Evolutionary conservation across 129 eudicot genomes (phyloP), one percentile per base, ranked within the genome.

Genomic region (Centrapalus pauciflorus): DNA sequence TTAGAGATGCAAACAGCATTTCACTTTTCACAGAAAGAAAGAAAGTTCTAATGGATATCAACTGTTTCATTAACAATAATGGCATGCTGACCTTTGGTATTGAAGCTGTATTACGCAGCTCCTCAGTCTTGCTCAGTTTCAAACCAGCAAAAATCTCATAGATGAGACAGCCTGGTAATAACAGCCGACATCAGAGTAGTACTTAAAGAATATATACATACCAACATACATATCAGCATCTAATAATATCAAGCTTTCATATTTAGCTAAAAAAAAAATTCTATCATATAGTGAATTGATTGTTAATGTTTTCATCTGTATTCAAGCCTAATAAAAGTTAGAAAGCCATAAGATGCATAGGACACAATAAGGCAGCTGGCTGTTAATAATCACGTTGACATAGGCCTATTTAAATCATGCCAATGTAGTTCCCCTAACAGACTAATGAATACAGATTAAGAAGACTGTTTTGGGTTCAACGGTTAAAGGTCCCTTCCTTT

Each of bases 71-170:
- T 8, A 43, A 61, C 41, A 50, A 64, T 41, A 9, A 32, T 60
- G 78, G 49, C 59, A 66, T 26, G 64, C 77, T 74, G 73, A 93
- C 99, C 96, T 93, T 93, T 55, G 99, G 99, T 55, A 93, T 93
- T 50, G 82, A 80, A 74, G 86, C 83, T 45, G 92, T 93, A 74
- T 93, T 86, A 33, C 96, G 87, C 78, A 93, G 82, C 72, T 93
- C 99, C 82, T 93, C 99, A 2, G 96, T 86, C 76, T 81, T 89
- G 75, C 79, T 76, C 79, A 93, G 43, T 80, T 84, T 93, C 67
- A 55, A 73, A 61, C 90, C 95, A 43, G 87, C 79, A 77, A 93
- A 93, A 66, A 89, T 89, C 75, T 93, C 99, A 78, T 89, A 87
- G 10, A 93, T 86, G 66, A 93, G 91, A 77, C 99, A 93, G 57